Evolutionary conservation across 164 flowering plant species (phyloP).

Genomic region (Akebia trifoliata): DNA sequence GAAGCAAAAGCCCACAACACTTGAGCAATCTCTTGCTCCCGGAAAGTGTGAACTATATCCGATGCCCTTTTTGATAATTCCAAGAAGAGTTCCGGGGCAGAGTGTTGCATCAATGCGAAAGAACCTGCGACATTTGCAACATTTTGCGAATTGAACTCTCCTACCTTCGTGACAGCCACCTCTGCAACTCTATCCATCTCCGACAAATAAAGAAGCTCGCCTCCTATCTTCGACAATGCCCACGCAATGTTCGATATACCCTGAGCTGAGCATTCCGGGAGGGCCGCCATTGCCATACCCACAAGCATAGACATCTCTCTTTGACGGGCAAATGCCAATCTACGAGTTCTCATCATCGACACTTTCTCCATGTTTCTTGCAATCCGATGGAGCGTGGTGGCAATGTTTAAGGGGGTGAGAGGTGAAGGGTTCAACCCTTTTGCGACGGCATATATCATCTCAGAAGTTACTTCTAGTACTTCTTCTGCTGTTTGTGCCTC

Average conservation of each 20-base stretch:
- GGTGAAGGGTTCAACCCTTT: conserved; percentile 96
- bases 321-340: conserved; percentile 84
- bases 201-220: conserved; percentile 78
- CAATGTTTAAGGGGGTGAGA: conserved; percentile 80
- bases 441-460: conserved; percentile 66
- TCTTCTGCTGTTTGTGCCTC: conserved; percentile 82
- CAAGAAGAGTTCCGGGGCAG: conserved; percentile 72
- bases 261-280: conserved; percentile 92
- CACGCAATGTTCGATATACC: conserved; percentile 89
- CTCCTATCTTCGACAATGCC: conserved; percentile 97
- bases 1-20: conserved; percentile 97
- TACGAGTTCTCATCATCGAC: conserved; percentile 52
- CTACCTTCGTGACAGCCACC: conserved; percentile 69
- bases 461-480: conserved; percentile 69
- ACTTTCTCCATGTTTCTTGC: conserved; percentile 98
- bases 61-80: conserved; percentile 71
- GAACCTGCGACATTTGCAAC: conserved; percentile 96
- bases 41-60: conserved; percentile 53
- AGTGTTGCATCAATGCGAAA: conserved; percentile 94
- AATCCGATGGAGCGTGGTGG: conserved; percentile 88
- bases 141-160: conserved; percentile 90
- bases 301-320: conserved; percentile 93
- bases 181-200: conserved; percentile 99
- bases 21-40: conserved; percentile 84
- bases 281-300: conserved; percentile 72